Evolutionary conservation across 768 basidiomycete species (phyloP).

Genomic region (Artomyces pyxidatus): DNA sequence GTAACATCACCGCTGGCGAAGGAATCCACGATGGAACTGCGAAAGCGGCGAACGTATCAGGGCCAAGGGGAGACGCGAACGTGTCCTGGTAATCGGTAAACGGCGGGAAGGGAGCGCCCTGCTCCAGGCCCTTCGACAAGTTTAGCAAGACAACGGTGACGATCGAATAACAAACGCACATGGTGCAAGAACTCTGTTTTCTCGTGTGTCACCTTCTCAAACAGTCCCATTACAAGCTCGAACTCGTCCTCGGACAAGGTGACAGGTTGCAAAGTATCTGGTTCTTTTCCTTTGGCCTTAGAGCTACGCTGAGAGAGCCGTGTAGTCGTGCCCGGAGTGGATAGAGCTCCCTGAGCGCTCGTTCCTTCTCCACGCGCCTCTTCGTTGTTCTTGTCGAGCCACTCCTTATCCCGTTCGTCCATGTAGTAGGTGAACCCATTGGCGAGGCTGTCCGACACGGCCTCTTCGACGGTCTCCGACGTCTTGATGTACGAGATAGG

Average conservation of each 20-base stretch:
- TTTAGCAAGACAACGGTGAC: conserved; percentile 1
- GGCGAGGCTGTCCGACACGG: conserved; percentile 47
- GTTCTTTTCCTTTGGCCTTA: conserved; percentile 81
- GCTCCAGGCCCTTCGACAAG: conserved; percentile 47
- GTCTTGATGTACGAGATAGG: conserved; percentile 71
- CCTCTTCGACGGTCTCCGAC: conserved; percentile 82
- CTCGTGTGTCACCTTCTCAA: conserved; percentile 87
- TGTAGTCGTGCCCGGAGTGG: conserved; percentile 47
- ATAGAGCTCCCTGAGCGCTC: conserved; percentile 63
- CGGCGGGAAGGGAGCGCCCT: conserved; percentile 60
- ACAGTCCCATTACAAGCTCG: conserved; percentile 90
- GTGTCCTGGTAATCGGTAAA: conserved; percentile 68
- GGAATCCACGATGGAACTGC: conserved; percentile 65
- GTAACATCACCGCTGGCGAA: conserved; percentile 47
- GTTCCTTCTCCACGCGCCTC: conserved; percentile 81
- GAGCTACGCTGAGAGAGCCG: conserved; percentile 47
- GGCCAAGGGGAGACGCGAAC: conserved; percentile 51
- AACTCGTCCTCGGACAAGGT: conserved; percentile 86
- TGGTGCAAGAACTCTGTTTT: conserved; percentile 86
- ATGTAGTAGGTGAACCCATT: conserved; percentile 85
- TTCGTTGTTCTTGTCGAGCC: conserved; percentile 90
- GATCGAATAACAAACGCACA: conserved; percentile 40
- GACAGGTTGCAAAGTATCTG: conserved; percentile 55
- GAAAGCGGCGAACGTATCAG: conserved; percentile 63
- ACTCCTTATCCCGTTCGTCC: conserved; percentile 94